These are phyloP conservation scores for Coleophoma crateriformis DNA, from an alignment of 2,329 filamentous ascomycete genomes.

Conservation along the genomic window DNA sequence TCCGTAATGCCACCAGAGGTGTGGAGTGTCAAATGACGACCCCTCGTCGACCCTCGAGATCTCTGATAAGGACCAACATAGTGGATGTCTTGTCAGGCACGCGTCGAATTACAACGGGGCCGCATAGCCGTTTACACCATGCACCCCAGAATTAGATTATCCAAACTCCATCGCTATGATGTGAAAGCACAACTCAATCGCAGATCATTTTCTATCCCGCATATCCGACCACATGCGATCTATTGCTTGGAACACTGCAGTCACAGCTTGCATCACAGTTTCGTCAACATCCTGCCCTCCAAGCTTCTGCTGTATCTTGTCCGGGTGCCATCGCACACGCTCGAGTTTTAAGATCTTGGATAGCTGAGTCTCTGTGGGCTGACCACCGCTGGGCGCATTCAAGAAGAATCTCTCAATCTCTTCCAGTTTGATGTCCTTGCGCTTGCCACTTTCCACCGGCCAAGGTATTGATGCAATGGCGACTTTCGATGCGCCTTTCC, in stretches of 20 bases:
- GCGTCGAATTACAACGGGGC: no score
- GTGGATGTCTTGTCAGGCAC: no score
- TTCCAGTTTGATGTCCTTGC: constrained; percentile 46
- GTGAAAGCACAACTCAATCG: no score
- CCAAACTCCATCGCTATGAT: constrained; percentile 14
- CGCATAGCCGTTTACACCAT: no score
- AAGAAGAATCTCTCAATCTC: constrained; percentile 58
- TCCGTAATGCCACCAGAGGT: no score
- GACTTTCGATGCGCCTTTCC: constrained; percentile 29
- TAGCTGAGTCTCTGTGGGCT: constrained; percentile 29
- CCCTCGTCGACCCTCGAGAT: no score
- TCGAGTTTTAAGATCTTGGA: constrained; percentile 67
- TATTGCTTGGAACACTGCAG: constrained; percentile 85
- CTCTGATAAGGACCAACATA: no score
- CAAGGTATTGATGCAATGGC: constrained; percentile 47
- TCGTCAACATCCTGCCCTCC: constrained; percentile 65
- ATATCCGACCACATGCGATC: constrained; percentile 71
- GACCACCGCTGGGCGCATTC: constrained; percentile 35
- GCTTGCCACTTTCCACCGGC: constrained; percentile 59
- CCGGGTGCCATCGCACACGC: constrained; percentile 91
- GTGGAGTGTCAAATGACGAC: no score
- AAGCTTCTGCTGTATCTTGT: constrained; percentile 91
- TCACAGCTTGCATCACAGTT: constrained; percentile 71
- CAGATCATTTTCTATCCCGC: constrained; percentile 8
- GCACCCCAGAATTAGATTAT: neutral